Evolutionary conservation across 2,329 filamentous ascomycete species (phyloP).

Genomic region (Myrmaecium sp.): DNA sequence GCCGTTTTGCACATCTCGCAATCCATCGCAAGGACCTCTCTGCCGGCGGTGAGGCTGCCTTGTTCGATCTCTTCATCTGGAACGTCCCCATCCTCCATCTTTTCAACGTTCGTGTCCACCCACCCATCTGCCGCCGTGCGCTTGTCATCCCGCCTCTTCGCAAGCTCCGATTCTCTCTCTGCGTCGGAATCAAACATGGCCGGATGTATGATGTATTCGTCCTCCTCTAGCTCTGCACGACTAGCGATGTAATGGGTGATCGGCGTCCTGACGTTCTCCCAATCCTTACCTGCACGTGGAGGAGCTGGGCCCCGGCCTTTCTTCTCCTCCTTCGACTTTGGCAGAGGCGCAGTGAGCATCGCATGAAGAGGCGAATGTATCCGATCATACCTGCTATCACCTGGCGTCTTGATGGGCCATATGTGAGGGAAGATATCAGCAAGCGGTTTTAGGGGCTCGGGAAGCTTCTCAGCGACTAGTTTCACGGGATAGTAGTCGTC

Average conservation of each 20-base stretch:
- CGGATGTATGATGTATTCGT: slow-evolving; percentile 67
- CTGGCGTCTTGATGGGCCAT: slow-evolving; percentile 78
- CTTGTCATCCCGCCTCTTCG: slow-evolving; percentile 33
- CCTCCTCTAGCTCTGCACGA: slow-evolving; percentile 54
- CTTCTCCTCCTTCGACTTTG: slow-evolving; percentile 53
- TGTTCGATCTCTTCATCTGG: slow-evolving; percentile 56
- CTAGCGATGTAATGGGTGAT: slow-evolving; percentile 65
- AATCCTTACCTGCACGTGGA: slow-evolving; percentile 45
- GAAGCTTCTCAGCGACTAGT: slow-evolving; percentile 24
- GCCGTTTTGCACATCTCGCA: slow-evolving; percentile 96
- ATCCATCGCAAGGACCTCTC: slow-evolving; percentile 66
- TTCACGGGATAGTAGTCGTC: slow-evolving; percentile 33
- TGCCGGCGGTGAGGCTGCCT: slow-evolving; percentile 70
- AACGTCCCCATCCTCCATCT: slow-evolving; percentile 48
- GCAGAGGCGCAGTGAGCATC: slow-evolving; percentile 59
- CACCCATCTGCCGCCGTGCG: slow-evolving; percentile 48
- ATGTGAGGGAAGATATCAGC: slow-evolving; percentile 72
- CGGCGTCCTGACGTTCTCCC: slow-evolving; percentile 60
- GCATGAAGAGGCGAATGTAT: slow-evolving; percentile 78
- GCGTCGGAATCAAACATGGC: slow-evolving; percentile 45
- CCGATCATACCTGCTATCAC: slow-evolving; percentile 62
- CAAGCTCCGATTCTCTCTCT: slow-evolving; percentile 36
- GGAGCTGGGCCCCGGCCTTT: slow-evolving; percentile 41
- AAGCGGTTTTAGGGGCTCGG: slow-evolving; percentile 38
- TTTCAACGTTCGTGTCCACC: slow-evolving; percentile 59